These are phyloP conservation scores for Cladosporium sp. DNA, from an alignment of 2,329 filamentous ascomycete species.

Conservation along the genomic window DNA sequence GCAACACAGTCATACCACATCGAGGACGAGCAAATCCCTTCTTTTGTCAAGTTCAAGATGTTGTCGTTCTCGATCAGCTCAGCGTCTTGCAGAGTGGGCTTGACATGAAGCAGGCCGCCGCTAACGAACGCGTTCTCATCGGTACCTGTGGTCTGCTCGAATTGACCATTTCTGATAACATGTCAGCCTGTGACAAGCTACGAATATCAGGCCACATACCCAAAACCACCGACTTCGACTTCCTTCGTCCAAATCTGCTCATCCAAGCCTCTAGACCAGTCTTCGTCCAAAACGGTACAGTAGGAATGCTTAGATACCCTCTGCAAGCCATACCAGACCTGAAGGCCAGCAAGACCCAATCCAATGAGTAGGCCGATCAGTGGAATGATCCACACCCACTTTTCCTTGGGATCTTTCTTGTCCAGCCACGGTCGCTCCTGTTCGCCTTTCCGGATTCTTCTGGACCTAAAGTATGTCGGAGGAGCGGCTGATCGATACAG, in stretches of 20 bases:
- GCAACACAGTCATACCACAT: slow-evolving; percentile 60
- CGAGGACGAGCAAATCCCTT: slow-evolving; percentile 65
- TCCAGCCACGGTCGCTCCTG: slow-evolving; percentile 73
- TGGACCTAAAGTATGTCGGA: slow-evolving; percentile 64
- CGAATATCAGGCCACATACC: slow-evolving; percentile 45
- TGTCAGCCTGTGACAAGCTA: slow-evolving; percentile 15
- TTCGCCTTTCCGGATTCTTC: slow-evolving; percentile 67
- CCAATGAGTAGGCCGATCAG: slow-evolving; percentile 67
- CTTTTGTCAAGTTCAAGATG: slow-evolving; percentile 62
- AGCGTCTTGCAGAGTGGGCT: slow-evolving; percentile 70
- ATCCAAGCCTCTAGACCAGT: slow-evolving; percentile 56
- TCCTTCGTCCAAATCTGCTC: slow-evolving; percentile 67
- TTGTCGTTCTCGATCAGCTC: slow-evolving; percentile 62
- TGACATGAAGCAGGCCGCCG: slow-evolving; percentile 67
- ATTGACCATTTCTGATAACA: slow-evolving; percentile 65
- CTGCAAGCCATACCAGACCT: slow-evolving; percentile 70
- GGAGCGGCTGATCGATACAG: slow-evolving; percentile 26
- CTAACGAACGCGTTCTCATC: slow-evolving; percentile 73
- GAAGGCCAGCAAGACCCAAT: slow-evolving; percentile 61
- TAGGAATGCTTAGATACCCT: slow-evolving; percentile 73
- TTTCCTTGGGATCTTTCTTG: slow-evolving; percentile 73
- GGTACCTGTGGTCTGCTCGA: slow-evolving; percentile 67
- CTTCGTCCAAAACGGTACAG: slow-evolving; percentile 63
- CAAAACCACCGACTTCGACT: slow-evolving; percentile 69
- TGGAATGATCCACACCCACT: slow-evolving; percentile 80